phyloP scores from a whole-genome alignment of 176 grass and related monocot species.

The Cocos nucifera region DNA sequence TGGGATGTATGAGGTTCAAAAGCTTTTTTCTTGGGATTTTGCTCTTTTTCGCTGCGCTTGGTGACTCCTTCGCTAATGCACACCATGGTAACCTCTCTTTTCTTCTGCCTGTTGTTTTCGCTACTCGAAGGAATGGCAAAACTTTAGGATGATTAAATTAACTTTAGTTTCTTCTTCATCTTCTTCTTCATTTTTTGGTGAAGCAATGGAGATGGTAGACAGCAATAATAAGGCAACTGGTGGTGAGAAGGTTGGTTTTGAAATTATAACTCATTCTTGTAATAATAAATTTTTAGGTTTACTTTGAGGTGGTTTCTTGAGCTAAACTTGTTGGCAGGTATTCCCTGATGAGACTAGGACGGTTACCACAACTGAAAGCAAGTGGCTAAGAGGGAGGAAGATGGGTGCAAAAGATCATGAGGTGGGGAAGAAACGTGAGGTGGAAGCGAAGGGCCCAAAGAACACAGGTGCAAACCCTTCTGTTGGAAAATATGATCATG shows the following conservation, averaged over 20 bases:
- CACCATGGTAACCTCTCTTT: background rate
- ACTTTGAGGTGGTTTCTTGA: background rate
- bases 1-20: background rate
- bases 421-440: background rate
- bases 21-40: conserved; percentile 18
- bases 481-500: conserved; percentile 8
- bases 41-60: background rate
- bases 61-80: background rate
- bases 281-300: too few species aligned
- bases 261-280: too few species aligned
- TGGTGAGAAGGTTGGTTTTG: background rate
- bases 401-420: conserved; percentile 2
- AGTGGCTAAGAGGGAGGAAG: conserved; percentile 3
- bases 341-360: background rate
- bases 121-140: background rate
- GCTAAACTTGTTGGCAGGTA: background rate
- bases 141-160: background rate
- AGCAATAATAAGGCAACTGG: background rate
- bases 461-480: conserved; percentile 21
- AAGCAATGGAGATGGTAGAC: background rate
- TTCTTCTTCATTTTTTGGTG: background rate
- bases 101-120: background rate
- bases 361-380: background rate
- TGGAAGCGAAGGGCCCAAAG: conserved; percentile 7
- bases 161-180: background rate